These are phyloP conservation scores for Tetrahymena thermophila DNA, from an alignment of 73 alveolate genomes.

Conservation along the genomic window DNA sequence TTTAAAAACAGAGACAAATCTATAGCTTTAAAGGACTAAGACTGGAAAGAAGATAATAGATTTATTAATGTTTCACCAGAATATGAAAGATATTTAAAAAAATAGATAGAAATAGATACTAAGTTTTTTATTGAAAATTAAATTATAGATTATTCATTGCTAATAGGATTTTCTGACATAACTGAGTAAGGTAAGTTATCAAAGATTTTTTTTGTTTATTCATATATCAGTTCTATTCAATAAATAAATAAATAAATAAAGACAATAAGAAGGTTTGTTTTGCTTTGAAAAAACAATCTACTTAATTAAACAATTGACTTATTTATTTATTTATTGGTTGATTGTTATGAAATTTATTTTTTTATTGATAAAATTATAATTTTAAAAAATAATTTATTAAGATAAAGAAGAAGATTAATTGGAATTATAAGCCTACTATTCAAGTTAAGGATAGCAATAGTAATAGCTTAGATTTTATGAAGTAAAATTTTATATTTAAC, in stretches of 20 bases:
- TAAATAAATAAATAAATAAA: no score
- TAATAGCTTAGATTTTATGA: conserved; percentile 16
- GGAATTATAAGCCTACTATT: not conserved
- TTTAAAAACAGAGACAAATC: conserved; percentile 49
- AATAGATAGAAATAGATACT: conserved; percentile 69
- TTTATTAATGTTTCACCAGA: conserved; percentile 51
- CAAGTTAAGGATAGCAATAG: not conserved
- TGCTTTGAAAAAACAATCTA: not conserved
- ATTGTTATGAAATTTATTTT: no score
- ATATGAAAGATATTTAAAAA: conserved; percentile 47
- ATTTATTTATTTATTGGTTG: no score
- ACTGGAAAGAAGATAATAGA: conserved; percentile 61
- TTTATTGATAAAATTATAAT: no score
- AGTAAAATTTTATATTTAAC: not conserved
- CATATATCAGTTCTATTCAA: no score
- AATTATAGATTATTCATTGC: conserved; percentile 82
- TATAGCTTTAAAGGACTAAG: conserved; percentile 86
- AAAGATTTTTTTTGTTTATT: not conserved
- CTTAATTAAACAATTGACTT: not conserved
- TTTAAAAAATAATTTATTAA: not conserved
- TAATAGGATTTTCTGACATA: conserved; percentile 62
- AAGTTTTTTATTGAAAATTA: conserved; percentile 58
- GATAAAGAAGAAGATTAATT: not conserved
- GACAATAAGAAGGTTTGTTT: not conserved
- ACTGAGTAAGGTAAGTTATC: not conserved